A percentile compares a stretch with the other conserved stretches of the same genome.
These are phyloP conservation scores for Ceratocystis colombiana DNA, from an alignment of 2,329 filamentous ascomycete species.

Conservation along the genomic window DNA sequence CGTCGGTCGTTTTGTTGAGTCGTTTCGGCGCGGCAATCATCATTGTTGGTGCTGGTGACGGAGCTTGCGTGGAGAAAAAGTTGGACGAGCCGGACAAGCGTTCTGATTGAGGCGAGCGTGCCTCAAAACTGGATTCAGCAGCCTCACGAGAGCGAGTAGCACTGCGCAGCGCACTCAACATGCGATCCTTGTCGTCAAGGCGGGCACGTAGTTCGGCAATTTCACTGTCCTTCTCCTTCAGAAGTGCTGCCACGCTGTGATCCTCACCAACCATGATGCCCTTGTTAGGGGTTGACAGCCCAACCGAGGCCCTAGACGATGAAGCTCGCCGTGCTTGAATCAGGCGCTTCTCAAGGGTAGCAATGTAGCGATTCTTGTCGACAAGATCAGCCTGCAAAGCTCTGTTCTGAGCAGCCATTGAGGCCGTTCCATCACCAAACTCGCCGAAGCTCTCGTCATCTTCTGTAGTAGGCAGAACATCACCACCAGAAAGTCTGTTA, in stretches of 20 bases:
- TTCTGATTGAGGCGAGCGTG: slow-evolving; percentile 26
- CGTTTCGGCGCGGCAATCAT: slow-evolving; percentile 33
- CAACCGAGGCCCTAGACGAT: slow-evolving; percentile 74
- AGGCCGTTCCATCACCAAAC: slow-evolving; percentile 77
- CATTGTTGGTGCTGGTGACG: slow-evolving; percentile 28
- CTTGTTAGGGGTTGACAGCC: slow-evolving; percentile 51
- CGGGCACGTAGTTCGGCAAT: slow-evolving; percentile 83
- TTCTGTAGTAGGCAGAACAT: slow-evolving; percentile 33
- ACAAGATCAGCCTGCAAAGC: slow-evolving; percentile 88
- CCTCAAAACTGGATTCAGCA: slow-evolving; percentile 43
- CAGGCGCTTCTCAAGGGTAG: slow-evolving; percentile 82
- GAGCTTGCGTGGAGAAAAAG: slow-evolving; percentile 29
- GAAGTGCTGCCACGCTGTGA: slow-evolving; percentile 57
- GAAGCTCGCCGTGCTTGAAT: slow-evolving; percentile 84
- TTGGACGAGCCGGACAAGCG: slow-evolving; percentile 33
- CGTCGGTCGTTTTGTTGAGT: slow-evolving; percentile 64
- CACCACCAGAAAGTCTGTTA: slow-evolving; percentile 38
- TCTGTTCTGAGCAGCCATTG: slow-evolving; percentile 70
- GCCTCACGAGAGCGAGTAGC: slow-evolving; percentile 77
- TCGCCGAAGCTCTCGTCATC: slow-evolving; percentile 67
- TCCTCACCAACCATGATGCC: slow-evolving; percentile 66
- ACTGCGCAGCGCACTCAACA: slow-evolving; percentile 76
- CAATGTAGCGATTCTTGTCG: slow-evolving; percentile 96
- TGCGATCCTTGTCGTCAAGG: slow-evolving; percentile 88
- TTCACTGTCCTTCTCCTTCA: slow-evolving; percentile 85